Evolutionary conservation across 371 early-diverging fungal genomes (phyloP).

Genomic region (Lichtheimia ornata): DNA sequence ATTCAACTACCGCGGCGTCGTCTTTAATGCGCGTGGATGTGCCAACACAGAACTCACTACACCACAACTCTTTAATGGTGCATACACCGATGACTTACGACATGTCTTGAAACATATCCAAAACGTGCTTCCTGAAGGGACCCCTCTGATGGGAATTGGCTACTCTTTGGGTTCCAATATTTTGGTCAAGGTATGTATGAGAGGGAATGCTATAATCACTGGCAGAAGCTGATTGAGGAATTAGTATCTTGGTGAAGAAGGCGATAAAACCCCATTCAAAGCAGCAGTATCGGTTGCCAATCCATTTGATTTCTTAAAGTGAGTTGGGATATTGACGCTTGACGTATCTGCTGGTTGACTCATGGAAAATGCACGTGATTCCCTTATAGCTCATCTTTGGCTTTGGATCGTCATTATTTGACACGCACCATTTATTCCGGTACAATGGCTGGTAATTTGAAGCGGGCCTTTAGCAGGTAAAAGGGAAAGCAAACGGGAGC

Average conservation of each 20-base stretch:
- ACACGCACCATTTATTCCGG: conserved; percentile 66
- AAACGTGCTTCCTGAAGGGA: conserved; percentile 51
- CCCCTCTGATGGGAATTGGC: conserved; percentile 79
- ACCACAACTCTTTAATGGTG: conserved; percentile 82
- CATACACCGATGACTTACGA: conserved; percentile 82
- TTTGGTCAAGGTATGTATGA: conserved; percentile 69
- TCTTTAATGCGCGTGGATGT: conserved; percentile 90
- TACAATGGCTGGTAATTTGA: conserved; percentile 72
- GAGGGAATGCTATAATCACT: too few relatives aligned
- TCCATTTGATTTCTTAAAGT: conserved; percentile 78
- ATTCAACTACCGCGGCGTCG: conserved; percentile 73
- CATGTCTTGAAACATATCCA: conserved; percentile 60
- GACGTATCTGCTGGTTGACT: neutral
- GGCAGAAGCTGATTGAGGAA: too few relatives aligned
- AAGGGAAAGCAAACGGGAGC: neutral
- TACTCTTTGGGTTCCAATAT: conserved; percentile 93
- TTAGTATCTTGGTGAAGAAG: conserved; percentile 85
- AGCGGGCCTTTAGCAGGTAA: conserved; percentile 52
- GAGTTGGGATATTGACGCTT: conserved; percentile 12
- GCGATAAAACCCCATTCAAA: conserved; percentile 70
- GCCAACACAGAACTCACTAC: conserved; percentile 74
- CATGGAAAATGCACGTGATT: neutral
- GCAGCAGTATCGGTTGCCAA: conserved; percentile 84
- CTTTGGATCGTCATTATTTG: conserved; percentile 28
- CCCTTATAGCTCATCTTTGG: conserved; percentile 32